These are phyloP conservation scores for Mycogone perniciosa DNA, from an alignment of 2,329 filamentous ascomycete genomes.

Conservation along the genomic window DNA sequence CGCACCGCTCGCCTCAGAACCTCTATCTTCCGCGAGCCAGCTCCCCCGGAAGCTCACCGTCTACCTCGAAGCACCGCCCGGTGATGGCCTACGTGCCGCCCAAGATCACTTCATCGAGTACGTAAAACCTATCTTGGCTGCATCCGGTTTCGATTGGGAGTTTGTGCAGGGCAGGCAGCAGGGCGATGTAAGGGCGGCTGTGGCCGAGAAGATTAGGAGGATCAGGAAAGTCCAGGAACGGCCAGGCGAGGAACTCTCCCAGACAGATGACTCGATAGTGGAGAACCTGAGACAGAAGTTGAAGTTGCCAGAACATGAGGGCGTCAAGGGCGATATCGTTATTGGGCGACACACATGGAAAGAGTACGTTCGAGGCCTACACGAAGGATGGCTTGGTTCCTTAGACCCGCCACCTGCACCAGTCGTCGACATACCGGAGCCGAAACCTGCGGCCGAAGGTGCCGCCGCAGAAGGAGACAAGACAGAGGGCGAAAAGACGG, in stretches of 20 bases:
- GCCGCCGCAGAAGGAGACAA: conserved; percentile 18
- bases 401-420: conserved; percentile 53
- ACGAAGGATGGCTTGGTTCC: conserved; percentile 94
- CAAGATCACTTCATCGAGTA: conserved; percentile 96
- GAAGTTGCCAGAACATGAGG: conserved; percentile 65
- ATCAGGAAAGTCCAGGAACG: conserved; percentile 53
- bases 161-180: conserved; percentile 87
- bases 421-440: conserved; percentile 14
- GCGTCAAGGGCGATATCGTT: conserved; percentile 75
- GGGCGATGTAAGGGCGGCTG: conserved; percentile 82
- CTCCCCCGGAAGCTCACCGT: conserved; percentile 81
- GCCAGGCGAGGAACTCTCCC: conserved; percentile 41
- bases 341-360: conserved; percentile 94
- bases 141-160: conserved; percentile 90
- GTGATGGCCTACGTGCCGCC: conserved; percentile 74
- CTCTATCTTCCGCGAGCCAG: conserved; percentile 58
- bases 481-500: conserved; percentile 33
- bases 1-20: conserved; percentile 73
- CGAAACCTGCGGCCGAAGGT: conserved; percentile 15
- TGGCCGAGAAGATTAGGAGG: conserved; percentile 81
- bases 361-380: conserved; percentile 86
- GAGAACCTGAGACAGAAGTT: conserved; percentile 57
- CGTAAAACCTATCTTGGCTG: conserved; percentile 84
- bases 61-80: conserved; percentile 78
- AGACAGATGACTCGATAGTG: conserved; percentile 49